Conservation (phyloP, 257 asterid species). For the Capsicum baccatum region DNA sequence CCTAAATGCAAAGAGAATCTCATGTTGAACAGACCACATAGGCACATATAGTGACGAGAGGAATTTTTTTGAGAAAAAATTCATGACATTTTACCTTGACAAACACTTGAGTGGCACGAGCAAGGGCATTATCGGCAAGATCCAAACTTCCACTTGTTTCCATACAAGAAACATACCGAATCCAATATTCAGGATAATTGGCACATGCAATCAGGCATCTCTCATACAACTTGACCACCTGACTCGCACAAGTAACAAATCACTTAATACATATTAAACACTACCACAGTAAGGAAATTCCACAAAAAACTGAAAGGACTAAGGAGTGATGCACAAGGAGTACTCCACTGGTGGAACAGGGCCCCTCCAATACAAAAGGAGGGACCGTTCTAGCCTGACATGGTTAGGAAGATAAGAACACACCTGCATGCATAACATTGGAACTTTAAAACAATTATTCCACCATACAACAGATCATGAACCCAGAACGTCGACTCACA, state of each 20-base stretch:
- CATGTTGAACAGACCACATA: neutral
- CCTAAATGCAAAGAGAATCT: neutral
- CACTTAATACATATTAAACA: slow-evolving; percentile 38
- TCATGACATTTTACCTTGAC: slow-evolving; percentile 65
- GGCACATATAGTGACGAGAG: neutral
- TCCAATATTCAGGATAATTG: slow-evolving; percentile 96
- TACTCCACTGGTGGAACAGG: slow-evolving; percentile 87
- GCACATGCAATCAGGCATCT: slow-evolving; percentile 97
- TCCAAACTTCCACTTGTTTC: slow-evolving; percentile 91
- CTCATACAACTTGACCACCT: slow-evolving; percentile 98
- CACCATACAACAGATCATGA: slow-evolving; percentile 69
- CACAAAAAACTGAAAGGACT: slow-evolving; percentile 33
- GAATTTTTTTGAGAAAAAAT: neutral
- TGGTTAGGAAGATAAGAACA: slow-evolving; percentile 97
- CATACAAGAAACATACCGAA: slow-evolving; percentile 85
- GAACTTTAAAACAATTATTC: slow-evolving; percentile 70
- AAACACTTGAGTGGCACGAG: slow-evolving; percentile 93
- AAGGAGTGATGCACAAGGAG: slow-evolving; percentile 69
- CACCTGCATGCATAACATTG: slow-evolving; percentile 99
- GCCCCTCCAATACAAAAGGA: slow-evolving; percentile 81
- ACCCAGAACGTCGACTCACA: slow-evolving; percentile 97
- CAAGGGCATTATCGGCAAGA: slow-evolving; percentile 96
- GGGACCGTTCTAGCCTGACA: slow-evolving; percentile 97
- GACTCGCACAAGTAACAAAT: slow-evolving; percentile 41
- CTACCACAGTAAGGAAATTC: slow-evolving; percentile 34